These are phyloP conservation scores for Fusarium sublunatum DNA, from an alignment of 2,329 filamentous ascomycete species.

Conservation along the genomic window DNA sequence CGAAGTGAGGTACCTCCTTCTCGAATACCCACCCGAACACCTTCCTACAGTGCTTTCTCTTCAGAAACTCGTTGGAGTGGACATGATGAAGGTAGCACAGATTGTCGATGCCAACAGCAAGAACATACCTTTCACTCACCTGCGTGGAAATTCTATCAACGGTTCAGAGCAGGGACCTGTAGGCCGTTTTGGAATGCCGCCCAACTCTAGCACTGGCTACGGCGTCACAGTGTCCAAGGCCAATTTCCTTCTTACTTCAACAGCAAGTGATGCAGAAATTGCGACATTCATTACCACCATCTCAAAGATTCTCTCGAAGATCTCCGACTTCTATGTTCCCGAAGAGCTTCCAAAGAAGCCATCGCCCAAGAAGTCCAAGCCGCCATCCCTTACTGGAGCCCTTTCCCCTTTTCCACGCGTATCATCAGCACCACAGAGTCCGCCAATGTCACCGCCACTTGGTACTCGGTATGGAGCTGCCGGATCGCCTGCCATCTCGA, in stretches of 20 bases:
- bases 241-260: slow-evolving; percentile 67
- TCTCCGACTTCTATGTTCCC: slow-evolving; percentile 57
- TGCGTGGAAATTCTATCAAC: slow-evolving; percentile 51
- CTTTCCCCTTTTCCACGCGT: slow-evolving; percentile 49
- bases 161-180: slow-evolving; percentile 42
- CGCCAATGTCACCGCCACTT: slow-evolving; percentile 35
- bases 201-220: slow-evolving; percentile 44
- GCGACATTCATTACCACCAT: slow-evolving; percentile 65
- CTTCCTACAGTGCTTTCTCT: slow-evolving; percentile 67
- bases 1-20: slow-evolving; percentile 65
- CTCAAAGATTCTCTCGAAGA: slow-evolving; percentile 54
- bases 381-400: slow-evolving; percentile 46
- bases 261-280: slow-evolving; percentile 65
- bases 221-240: slow-evolving; percentile 60
- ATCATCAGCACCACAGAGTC: slow-evolving; percentile 38
- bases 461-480: slow-evolving; percentile 19
- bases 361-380: slow-evolving; percentile 38
- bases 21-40: slow-evolving; percentile 69
- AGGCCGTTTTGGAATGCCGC: slow-evolving; percentile 32
- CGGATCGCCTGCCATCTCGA: slow-evolving; percentile 29
- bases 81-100: slow-evolving; percentile 68
- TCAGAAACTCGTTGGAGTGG: slow-evolving; percentile 66
- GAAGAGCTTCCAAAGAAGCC: slow-evolving; percentile 48
- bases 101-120: slow-evolving; percentile 61
- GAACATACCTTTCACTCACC: slow-evolving; percentile 54